Evolutionary conservation across 1,284 basidiomycete genomes (phyloP).

Genomic region (Trichosporon coremiiforme): DNA sequence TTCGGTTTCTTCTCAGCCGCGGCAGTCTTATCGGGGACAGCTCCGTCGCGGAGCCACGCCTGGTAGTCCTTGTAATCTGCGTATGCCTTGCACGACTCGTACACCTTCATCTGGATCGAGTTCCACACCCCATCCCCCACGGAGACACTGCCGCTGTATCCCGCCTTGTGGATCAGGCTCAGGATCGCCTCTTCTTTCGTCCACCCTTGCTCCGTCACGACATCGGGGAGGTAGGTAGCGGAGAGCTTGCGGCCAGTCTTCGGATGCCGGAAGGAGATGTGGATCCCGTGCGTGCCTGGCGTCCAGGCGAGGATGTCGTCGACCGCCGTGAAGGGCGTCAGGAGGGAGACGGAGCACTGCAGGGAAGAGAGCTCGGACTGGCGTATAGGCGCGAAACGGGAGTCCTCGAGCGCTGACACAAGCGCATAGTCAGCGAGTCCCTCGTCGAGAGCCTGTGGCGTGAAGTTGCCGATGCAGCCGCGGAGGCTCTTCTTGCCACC

Average conservation of each 20-base stretch:
- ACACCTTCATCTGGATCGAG: conserved; percentile 75
- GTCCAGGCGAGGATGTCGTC: conserved; percentile 87
- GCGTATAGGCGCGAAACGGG: conserved; percentile 67
- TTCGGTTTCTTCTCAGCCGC: not conserved
- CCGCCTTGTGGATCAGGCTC: conserved; percentile 89
- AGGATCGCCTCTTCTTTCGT: conserved; percentile 83
- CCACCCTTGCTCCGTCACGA: conserved; percentile 92
- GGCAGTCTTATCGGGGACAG: not conserved
- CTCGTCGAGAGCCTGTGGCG: conserved; percentile 70
- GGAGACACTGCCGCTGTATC: conserved; percentile 73
- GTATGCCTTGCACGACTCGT: conserved; percentile 75
- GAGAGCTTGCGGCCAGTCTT: conserved; percentile 64
- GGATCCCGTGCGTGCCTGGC: conserved; percentile 87
- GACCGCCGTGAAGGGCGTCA: conserved; percentile 89
- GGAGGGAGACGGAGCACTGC: conserved; percentile 78
- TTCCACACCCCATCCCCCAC: conserved; percentile 70
- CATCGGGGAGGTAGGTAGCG: conserved; percentile 93
- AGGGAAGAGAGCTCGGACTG: conserved; percentile 73
- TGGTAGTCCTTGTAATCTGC: conserved; percentile 74
- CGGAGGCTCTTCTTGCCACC: conserved; percentile 63
- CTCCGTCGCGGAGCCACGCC: conserved; percentile 20
- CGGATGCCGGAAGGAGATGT: conserved; percentile 82
- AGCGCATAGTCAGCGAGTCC: conserved; percentile 88
- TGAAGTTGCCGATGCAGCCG: conserved; percentile 95
- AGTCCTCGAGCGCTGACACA: conserved; percentile 62